Percentiles rank a stretch among this genome's conserved stretches.
These are phyloP conservation scores for Candida mattraensis DNA, from an alignment of 805 yeast species.

Conservation along the genomic window DNA sequence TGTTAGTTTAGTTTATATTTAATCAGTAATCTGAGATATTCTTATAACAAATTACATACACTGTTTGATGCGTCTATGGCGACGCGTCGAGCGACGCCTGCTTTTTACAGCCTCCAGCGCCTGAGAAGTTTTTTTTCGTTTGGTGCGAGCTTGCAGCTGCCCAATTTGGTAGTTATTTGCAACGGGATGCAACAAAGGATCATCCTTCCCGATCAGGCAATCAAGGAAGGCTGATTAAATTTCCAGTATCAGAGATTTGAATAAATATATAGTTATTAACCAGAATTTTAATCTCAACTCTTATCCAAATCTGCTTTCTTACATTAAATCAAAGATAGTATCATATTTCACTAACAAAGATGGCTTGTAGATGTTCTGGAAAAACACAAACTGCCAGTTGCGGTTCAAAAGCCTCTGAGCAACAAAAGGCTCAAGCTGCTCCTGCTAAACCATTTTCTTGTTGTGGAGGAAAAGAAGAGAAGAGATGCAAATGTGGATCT, in stretches of 20 bases:
- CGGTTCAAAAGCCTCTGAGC: not conserved
- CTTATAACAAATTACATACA: too few relatives aligned
- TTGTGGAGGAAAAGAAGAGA: slow-evolving; percentile 27
- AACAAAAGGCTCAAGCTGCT: not conserved
- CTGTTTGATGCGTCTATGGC: too few relatives aligned
- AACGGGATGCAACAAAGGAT: too few relatives aligned
- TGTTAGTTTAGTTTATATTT: too few relatives aligned
- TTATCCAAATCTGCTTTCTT: too few relatives aligned
- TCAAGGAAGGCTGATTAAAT: not conserved
- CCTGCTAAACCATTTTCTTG: slow-evolving; percentile 18
- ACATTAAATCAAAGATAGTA: too few relatives aligned
- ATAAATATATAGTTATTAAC: not conserved
- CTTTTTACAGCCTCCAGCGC: too few relatives aligned
- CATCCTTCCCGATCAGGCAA: slow-evolving; percentile 13
- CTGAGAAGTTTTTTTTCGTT: slow-evolving; percentile 3
- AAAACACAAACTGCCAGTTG: slow-evolving; percentile 3
- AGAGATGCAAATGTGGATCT: slow-evolving; percentile 36
- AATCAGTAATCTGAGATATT: too few relatives aligned
- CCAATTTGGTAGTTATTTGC: slow-evolving; percentile 10
- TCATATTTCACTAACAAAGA: slow-evolving; percentile 9
- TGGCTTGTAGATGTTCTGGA: slow-evolving; percentile 28
- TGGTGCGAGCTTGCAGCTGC: slow-evolving; percentile 9
- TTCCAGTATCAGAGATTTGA: not conserved
- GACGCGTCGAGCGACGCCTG: too few relatives aligned
- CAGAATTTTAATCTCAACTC: not conserved